Percentiles rank a stretch among this genome's conserved stretches.
Evolutionary conservation across 768 basidiomycete genomes (phyloP).

Genomic region (Serendipita indica): DNA sequence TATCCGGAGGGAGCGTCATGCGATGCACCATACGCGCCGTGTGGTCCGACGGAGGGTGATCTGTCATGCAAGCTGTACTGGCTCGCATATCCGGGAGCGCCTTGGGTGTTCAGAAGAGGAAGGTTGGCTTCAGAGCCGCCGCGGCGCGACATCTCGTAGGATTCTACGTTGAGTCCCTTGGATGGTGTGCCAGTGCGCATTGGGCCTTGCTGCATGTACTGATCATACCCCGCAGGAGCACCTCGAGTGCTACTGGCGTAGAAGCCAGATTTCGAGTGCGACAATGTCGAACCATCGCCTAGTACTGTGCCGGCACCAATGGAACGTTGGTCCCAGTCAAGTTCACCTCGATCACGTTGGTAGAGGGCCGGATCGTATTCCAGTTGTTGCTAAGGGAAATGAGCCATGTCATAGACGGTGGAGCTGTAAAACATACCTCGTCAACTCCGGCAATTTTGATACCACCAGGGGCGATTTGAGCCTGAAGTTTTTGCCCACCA

Average conservation of each 20-base stretch:
- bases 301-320: constrained; percentile 27
- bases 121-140: constrained; percentile 4
- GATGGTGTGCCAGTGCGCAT: constrained; percentile 1
- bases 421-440: constrained; percentile 32
- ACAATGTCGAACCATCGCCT: constrained; percentile 1
- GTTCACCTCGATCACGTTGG: constrained; percentile 64
- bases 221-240: background rate
- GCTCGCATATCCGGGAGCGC: background rate
- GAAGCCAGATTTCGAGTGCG: constrained; percentile 5
- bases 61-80: constrained; percentile 1
- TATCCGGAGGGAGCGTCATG: background rate
- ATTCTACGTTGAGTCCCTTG: background rate
- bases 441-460: constrained; percentile 72
- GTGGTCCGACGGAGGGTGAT: background rate
- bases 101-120: background rate
- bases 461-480: constrained; percentile 60
- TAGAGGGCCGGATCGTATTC: constrained; percentile 74
- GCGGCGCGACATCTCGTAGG: background rate
- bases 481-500: constrained; percentile 61
- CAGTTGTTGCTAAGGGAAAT: constrained; percentile 38
- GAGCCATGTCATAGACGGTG: background rate
- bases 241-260: background rate
- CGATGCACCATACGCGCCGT: background rate
- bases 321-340: constrained; percentile 78
- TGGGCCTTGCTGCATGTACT: constrained; percentile 6